Evolutionary conservation across 192 early-diverging fungal species (phyloP).

Genomic region (Spizellomyces punctatus): DNA sequence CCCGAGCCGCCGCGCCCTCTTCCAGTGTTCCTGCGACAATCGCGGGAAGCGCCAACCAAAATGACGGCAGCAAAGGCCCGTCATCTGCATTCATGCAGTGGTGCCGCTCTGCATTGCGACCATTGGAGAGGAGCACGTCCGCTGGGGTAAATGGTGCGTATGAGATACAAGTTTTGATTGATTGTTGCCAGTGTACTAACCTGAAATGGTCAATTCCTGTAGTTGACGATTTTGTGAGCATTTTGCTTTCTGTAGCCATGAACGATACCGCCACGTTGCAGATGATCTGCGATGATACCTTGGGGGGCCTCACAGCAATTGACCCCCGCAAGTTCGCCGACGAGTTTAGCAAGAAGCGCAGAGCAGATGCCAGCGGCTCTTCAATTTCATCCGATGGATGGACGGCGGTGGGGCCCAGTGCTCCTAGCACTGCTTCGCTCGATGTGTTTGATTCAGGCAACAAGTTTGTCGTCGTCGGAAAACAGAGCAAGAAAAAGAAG

Average conservation of each 20-base stretch:
- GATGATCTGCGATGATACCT: constrained; percentile 55
- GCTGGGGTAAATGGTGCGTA: constrained; percentile 45
- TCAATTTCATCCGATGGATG: constrained; percentile 21
- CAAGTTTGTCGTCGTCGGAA: constrained; percentile 45
- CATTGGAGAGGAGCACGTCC: constrained; percentile 39
- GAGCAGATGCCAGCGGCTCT: constrained; percentile 43
- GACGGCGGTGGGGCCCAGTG: constrained; percentile 15
- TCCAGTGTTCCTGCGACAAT: not conserved
- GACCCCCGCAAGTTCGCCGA: constrained; percentile 60
- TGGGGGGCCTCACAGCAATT: constrained; percentile 58
- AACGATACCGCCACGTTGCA: constrained; percentile 46
- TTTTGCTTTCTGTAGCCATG: constrained; percentile 47
- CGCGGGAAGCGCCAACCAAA: too few relatives aligned
- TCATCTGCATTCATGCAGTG: constrained; percentile 42
- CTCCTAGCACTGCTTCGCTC: constrained; percentile 1
- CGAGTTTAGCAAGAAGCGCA: constrained; percentile 48
- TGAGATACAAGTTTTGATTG: not conserved
- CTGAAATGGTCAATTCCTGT: not conserved
- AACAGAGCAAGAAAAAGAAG: constrained; percentile 41
- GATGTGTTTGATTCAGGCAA: constrained; percentile 41
- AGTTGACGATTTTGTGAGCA: constrained; percentile 59
- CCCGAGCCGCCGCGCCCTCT: not conserved
- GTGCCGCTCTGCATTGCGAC: constrained; percentile 44
- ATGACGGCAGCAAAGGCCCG: not conserved
- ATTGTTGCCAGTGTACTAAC: constrained; percentile 17